Base-by-base conservation (phyloP, 2,329 filamentous ascomycete genomes). In the Cladosporium sp. region DNA sequence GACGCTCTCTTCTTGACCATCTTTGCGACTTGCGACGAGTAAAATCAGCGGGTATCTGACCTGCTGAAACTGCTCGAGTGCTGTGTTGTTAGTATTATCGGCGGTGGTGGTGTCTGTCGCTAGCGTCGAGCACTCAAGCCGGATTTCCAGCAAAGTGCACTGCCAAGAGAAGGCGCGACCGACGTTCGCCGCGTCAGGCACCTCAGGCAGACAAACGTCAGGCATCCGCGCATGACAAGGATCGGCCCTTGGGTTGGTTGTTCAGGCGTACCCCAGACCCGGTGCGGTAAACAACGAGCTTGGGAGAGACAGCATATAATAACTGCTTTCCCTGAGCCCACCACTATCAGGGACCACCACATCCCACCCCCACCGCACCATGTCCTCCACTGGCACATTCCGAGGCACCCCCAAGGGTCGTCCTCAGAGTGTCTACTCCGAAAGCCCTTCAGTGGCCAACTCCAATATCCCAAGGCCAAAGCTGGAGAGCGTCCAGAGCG, bases 1-100 rank as follows among this genome's bases (percentile, higher is more conserved):
- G 86, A 88, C 79, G 88, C 87, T 81, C 88, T 85, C 85, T 90
- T 90, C 85, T 90, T 90, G 83, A 90, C 88, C 88, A 90, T 90
- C 79, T 80, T 89, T 82, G 82, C 82, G 82, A 80, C 81, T 81
- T 81, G 77, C 71, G 71, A 78, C 74, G 70, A 70, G 46, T 52
- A 44, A 56, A 49, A 50, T 68, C 69, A 71, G 69, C 69, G 70
- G 70, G 69, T 67, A 28, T 56, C 21, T 67, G 52, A 68, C 70
- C 66, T 71, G 69, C 70, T 72, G 70, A 70, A 67, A 62, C 61
- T 66, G 66, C 68, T 67, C 61, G 61, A 49, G 50, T 63, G 61
- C 61, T 64, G 62, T 61, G 64, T 65, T 65, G 55, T 57, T 62
- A 56, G 29, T 67, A 63, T 65, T 62, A 21, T 53, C 52, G 60